Evolutionary conservation across 768 basidiomycete species (phyloP).

Genomic region (Gyrodon lividus): DNA sequence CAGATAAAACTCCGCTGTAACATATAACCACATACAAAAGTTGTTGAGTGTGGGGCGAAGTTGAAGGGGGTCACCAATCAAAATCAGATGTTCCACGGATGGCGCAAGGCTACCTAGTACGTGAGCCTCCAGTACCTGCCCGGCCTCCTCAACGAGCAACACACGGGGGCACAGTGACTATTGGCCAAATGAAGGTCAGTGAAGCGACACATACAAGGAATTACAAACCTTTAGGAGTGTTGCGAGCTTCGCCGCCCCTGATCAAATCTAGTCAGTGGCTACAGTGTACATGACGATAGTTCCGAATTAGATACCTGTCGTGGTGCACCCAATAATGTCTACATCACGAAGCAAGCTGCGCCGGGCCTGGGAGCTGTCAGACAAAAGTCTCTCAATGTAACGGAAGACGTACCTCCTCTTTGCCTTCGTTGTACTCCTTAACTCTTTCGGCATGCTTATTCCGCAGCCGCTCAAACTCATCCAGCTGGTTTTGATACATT

Average conservation of each 20-base stretch:
- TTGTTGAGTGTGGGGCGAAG: slow-evolving; percentile 67
- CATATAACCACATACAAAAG: slow-evolving; percentile 42
- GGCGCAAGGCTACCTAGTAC: slow-evolving; percentile 62
- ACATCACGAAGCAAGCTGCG: slow-evolving; percentile 51
- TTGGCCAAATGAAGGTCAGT: not conserved
- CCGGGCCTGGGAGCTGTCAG: slow-evolving; percentile 41
- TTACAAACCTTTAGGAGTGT: slow-evolving; percentile 52
- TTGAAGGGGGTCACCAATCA: slow-evolving; percentile 80
- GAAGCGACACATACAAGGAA: not conserved
- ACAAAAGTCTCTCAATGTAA: not conserved
- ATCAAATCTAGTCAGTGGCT: not conserved
- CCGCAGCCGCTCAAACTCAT: slow-evolving; percentile 45
- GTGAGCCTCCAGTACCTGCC: slow-evolving; percentile 80
- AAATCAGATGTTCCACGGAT: slow-evolving; percentile 69
- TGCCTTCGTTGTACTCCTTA: slow-evolving; percentile 37
- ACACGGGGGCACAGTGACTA: slow-evolving; percentile 61
- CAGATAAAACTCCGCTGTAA: not conserved
- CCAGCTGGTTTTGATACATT: slow-evolving; percentile 28
- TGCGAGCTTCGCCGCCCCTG: slow-evolving; percentile 68
- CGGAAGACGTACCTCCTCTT: slow-evolving; percentile 48
- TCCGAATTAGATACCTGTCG: slow-evolving; percentile 50
- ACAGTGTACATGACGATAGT: not conserved
- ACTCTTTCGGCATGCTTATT: slow-evolving; percentile 41
- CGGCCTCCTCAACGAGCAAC: slow-evolving; percentile 76
- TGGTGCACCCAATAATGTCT: slow-evolving; percentile 75